Percentiles rank a stretch among this genome's conserved stretches.
phyloP scores from a whole-genome alignment of 768 basidiomycete species.

The Pisolithus microcarpus region DNA sequence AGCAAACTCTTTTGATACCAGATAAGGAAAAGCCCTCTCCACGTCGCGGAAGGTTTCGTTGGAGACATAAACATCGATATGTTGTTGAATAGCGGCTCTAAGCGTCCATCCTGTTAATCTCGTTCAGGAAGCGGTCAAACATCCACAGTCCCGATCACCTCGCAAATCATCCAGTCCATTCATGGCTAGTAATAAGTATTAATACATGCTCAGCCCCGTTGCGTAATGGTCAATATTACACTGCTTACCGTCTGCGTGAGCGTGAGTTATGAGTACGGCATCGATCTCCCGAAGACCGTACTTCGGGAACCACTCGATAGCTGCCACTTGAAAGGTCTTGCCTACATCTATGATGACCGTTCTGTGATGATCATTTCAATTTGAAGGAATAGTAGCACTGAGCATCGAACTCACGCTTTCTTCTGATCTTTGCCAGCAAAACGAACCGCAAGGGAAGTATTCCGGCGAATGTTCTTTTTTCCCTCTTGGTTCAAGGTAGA shows the following conservation, averaged over 20 bases:
- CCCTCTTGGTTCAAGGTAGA: slow-evolving; percentile 64
- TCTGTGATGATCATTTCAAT: slow-evolving; percentile 28
- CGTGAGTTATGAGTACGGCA: slow-evolving; percentile 77
- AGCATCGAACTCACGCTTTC: slow-evolving; percentile 40
- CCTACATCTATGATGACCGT: slow-evolving; percentile 81
- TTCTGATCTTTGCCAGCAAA: slow-evolving; percentile 34
- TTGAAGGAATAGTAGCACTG: slow-evolving; percentile 5
- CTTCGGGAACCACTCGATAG: slow-evolving; percentile 57
- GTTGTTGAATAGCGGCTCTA: slow-evolving; percentile 50
- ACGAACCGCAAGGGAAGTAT: slow-evolving; percentile 68
- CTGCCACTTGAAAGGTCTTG: slow-evolving; percentile 67
- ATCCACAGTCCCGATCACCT: slow-evolving; percentile 36
- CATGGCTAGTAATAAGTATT: slow-evolving; percentile 47
- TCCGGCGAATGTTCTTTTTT: slow-evolving; percentile 77
- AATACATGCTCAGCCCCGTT: slow-evolving; percentile 1
- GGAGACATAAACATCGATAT: slow-evolving; percentile 72
- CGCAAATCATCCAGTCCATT: slow-evolving; percentile 87
- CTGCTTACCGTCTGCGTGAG: slow-evolving; percentile 69
- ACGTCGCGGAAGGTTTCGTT: slow-evolving; percentile 59
- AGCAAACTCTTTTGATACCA: slow-evolving; percentile 66
- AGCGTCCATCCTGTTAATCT: slow-evolving; percentile 63
- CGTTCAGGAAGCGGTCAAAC: background rate
- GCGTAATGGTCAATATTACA: background rate
- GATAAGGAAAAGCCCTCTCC: slow-evolving; percentile 71
- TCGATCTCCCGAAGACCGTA: slow-evolving; percentile 67